Percentiles rank a stretch among this genome's conserved stretches.
Evolutionary conservation across 2,329 filamentous ascomycete genomes (phyloP).

Genomic region (Byssoonygena ceratinophila): DNA sequence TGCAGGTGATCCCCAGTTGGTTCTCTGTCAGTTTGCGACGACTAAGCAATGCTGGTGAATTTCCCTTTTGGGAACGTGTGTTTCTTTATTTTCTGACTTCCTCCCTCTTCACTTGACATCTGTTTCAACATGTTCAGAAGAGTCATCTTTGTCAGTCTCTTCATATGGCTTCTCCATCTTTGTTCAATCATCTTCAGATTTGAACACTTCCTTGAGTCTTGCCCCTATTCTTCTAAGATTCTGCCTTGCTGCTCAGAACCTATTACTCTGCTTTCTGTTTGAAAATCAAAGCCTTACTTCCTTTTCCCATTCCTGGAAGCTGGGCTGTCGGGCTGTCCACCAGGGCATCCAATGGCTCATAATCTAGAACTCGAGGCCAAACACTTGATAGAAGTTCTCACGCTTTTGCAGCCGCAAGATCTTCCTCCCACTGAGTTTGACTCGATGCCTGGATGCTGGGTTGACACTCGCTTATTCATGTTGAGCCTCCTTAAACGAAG

Average conservation of each 20-base stretch:
- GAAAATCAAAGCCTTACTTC: too few relatives aligned
- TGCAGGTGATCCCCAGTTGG: neutral
- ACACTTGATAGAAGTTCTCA: neutral
- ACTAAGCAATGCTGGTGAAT: neutral
- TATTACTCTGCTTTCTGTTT: too few relatives aligned
- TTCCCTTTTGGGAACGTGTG: neutral
- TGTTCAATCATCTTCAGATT: neutral
- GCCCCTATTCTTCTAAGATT: neutral
- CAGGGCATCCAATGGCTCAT: neutral
- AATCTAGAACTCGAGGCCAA: slow-evolving; percentile 11
- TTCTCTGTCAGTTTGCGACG: neutral
- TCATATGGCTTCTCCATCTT: neutral
- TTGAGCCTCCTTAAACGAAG: neutral
- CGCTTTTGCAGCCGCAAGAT: neutral
- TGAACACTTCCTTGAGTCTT: neutral
- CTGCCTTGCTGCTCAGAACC: too few relatives aligned
- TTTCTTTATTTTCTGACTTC: neutral
- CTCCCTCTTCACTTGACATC: neutral
- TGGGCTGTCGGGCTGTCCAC: neutral
- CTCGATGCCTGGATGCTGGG: slow-evolving; percentile 11
- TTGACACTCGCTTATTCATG: slow-evolving; percentile 4
- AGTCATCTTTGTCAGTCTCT: neutral
- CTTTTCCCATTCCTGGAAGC: neutral
- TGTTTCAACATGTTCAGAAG: neutral
- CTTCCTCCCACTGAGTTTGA: slow-evolving; percentile 14